Conservation (phyloP, 495 filamentous ascomycete species). For the Penicillium pulvis region DNA sequence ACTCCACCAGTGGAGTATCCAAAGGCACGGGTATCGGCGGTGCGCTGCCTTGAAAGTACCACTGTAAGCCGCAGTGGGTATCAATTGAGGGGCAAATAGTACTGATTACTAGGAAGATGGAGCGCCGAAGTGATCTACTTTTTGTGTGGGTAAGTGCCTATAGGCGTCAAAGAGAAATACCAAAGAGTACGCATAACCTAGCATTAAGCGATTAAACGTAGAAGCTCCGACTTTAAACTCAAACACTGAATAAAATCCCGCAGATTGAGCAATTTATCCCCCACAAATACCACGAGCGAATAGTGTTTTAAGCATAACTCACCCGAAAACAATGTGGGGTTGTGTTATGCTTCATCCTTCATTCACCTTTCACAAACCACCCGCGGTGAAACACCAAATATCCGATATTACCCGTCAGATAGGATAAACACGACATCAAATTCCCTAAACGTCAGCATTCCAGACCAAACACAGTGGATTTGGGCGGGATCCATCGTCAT, state of each 20-base stretch:
- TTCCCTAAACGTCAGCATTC: conserved; percentile 1
- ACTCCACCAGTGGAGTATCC: not conserved
- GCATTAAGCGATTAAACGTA: not conserved
- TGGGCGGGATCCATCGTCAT: conserved; percentile 15
- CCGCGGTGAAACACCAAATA: conserved; percentile 1
- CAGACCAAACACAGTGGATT: not conserved
- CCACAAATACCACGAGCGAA: not conserved
- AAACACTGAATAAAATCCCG: not conserved
- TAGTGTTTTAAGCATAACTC: not conserved
- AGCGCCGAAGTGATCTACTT: not conserved
- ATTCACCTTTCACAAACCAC: not conserved
- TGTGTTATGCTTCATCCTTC: not conserved
- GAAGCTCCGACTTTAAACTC: not conserved
- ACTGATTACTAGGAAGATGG: not conserved
- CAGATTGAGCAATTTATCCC: not conserved
- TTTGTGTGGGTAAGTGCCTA: not conserved
- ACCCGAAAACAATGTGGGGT: not conserved
- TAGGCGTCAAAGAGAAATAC: not conserved
- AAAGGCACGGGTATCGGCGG: conserved; percentile 2
- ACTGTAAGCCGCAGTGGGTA: conserved; percentile 1
- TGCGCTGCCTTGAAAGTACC: not conserved
- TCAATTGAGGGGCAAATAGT: conserved; percentile 1
- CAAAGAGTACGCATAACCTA: not conserved
- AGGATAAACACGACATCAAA: not conserved
- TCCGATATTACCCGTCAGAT: not conserved